Conservation (phyloP, 129 eudicot genomes). For the Lactuca sativa region DNA sequence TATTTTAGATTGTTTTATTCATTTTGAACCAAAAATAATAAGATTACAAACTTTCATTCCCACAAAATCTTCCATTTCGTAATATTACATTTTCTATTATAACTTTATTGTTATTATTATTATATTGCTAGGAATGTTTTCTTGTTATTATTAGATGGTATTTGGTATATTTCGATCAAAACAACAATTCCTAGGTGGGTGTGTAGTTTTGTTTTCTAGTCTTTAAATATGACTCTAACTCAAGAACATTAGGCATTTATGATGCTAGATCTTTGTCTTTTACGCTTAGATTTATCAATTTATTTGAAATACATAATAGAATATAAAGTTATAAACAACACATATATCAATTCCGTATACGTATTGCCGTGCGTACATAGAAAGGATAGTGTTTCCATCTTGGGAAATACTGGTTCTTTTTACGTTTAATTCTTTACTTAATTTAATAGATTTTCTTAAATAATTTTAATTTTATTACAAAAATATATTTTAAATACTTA, state of each 20-base stretch:
- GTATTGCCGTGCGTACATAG: not conserved
- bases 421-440: not conserved
- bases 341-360: not conserved
- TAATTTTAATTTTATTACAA: not conserved
- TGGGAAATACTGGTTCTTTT: not conserved
- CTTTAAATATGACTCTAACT: not conserved
- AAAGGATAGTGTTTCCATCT: not conserved
- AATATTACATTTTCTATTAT: too few species aligned
- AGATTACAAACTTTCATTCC: not conserved
- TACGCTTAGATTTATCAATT: not conserved
- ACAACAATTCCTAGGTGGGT: not conserved
- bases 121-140: too few species aligned
- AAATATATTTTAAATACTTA: not conserved
- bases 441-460: not conserved
- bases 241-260: not conserved
- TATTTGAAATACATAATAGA: not conserved
- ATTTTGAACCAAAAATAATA: not conserved
- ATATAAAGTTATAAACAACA: not conserved
- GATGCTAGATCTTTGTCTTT: not conserved
- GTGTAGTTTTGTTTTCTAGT: not conserved
- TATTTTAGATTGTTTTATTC: not conserved
- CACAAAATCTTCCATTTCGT: too few species aligned
- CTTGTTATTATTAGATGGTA: too few species aligned
- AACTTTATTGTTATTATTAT: too few species aligned
- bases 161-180: not conserved